Evolutionary conservation across 2,329 filamentous ascomycete genomes (phyloP), one percentile per base, ranked within the genome.

Genomic region (Neofusicoccum laricinum): DNA sequence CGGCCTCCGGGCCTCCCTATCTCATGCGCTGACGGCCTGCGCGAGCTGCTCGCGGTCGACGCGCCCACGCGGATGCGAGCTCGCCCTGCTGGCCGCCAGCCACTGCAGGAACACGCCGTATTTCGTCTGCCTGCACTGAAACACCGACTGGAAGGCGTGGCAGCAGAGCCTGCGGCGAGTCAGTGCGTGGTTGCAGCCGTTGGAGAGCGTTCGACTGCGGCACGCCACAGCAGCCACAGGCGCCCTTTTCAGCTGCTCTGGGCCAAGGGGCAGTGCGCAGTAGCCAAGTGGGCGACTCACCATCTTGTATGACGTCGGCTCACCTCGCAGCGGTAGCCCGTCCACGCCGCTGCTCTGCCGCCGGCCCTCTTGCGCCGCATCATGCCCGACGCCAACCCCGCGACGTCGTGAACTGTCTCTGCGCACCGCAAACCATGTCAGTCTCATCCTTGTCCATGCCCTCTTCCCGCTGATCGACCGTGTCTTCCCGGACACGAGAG

Each of bases 81-180:
- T 32, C 43, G 46, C 46, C 12, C 32, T 14, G 25, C 34, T 46
- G 17, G 38, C 55, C 25, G 71, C 80, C 66, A 97, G 76, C 92
- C 92, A 97, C 36, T 73, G 75, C 64, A 97, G 76, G 14, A 93
- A 83, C 34, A 77, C 77, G 4, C 71, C 72, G 75, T 92, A 91
- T 63, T 82, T 84, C 38, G 89, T 88, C 81, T 96, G 93, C 74
- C 90, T 92, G 69, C 82, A 84, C 53, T 76, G 74, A 70, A 97
- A 81, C 32, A 95, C 88, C 59, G 82, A 79, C 50, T 80, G 75
- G 71, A 96, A 96, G 4, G 92, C 92, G 32, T 81, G 81, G 59
- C 88, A 86, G 0, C 88, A 89, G 65, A 94, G 79, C 81, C 88
- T 90, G 67, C 69, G 67, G 50, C 36, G 38, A 49, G 58, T 50